Evolutionary conservation across 2,329 filamentous ascomycete genomes (phyloP).

Genomic region (Passalora sequoiae): DNA sequence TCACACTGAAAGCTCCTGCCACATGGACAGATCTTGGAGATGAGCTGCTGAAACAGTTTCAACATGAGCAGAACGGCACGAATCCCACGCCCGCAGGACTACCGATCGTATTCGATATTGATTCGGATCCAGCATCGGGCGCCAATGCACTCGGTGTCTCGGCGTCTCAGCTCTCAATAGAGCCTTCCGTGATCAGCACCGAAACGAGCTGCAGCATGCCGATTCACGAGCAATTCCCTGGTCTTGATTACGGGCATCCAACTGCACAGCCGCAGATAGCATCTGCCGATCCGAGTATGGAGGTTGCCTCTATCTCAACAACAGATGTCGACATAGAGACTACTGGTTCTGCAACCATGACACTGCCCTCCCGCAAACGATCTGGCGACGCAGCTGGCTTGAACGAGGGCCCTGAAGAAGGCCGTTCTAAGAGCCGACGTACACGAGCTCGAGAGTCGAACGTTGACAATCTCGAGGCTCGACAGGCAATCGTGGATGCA

Average conservation of each 20-base stretch:
- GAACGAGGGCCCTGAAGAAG: conserved; percentile 53
- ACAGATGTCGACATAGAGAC: conserved; percentile 31
- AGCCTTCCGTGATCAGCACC: conserved; percentile 2
- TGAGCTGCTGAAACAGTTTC: conserved; percentile 26
- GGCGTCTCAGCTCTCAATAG: conserved; percentile 7
- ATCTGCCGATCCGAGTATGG: conserved; percentile 25
- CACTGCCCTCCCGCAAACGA: conserved; percentile 50
- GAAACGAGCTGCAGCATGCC: conserved; percentile 13
- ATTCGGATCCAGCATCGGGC: conserved; percentile 1
- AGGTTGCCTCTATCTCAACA: conserved; percentile 9
- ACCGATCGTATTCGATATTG: conserved; percentile 28
- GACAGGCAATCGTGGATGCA: conserved; percentile 36
- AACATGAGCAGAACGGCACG: conserved; percentile 26
- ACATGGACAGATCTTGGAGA: conserved; percentile 34
- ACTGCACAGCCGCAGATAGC: conserved; percentile 31
- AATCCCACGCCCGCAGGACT: conserved; percentile 16
- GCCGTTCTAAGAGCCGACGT: conserved; percentile 55
- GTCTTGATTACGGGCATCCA: conserved; percentile 27
- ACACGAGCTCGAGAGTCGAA: conserved; percentile 56
- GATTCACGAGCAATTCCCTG: conserved; percentile 31
- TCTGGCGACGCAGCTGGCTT: conserved; percentile 57
- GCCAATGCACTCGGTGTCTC: background rate
- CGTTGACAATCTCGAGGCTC: conserved; percentile 42
- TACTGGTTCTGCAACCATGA: conserved; percentile 29
- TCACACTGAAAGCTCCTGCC: conserved; percentile 24